Evolutionary conservation across 1,284 basidiomycete species (phyloP), one percentile per base, ranked within the genome.

Genomic region (Sanghuangporus weigelae): DNA sequence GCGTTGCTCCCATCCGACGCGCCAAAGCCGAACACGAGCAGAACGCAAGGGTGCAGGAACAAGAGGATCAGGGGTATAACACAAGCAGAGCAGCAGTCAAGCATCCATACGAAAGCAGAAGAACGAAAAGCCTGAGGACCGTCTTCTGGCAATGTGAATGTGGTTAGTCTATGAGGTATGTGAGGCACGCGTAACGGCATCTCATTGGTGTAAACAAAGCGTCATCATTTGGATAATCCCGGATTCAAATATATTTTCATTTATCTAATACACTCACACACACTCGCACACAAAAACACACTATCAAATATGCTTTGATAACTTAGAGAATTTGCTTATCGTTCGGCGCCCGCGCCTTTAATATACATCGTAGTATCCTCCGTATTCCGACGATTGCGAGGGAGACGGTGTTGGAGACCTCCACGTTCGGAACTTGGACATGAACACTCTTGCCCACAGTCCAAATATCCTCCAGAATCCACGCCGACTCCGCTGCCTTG

Each of bases 391-490:
- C 31, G 35, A 55, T 23, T 55, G 51, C 19, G 60, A 39, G 46
- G 60, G 49, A 21, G 57, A 53, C 8, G 56, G 40, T 35, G 56
- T 23, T 19, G 63, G 38, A 1, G 63, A 57, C 21, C 54, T 39
- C 64, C 60, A 65, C 21, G 38, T 62, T 39, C 31, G 53, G 56
- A 65, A 59, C 42, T 59, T 65, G 10, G 60, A n/a, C 55, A 65
- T 50, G 38, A 65, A 62, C 4, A 62, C 56, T 39, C 54, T 53
- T 14, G 60, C 64, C 60, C 60, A 65, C 11, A 59, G 23, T 26
- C 64, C 64, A 26, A 65, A 53, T 11, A 59, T 51, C 7, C 53
- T 12, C 64, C 64, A 65, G 39, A 65, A 62, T 2, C 60, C 57
- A 35, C 60, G 31, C 53, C 56, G 55, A 31, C 31, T 26, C 1